Base-by-base conservation (phyloP, 2,329 filamentous ascomycete genomes). In the Aspergillus ruber region DNA sequence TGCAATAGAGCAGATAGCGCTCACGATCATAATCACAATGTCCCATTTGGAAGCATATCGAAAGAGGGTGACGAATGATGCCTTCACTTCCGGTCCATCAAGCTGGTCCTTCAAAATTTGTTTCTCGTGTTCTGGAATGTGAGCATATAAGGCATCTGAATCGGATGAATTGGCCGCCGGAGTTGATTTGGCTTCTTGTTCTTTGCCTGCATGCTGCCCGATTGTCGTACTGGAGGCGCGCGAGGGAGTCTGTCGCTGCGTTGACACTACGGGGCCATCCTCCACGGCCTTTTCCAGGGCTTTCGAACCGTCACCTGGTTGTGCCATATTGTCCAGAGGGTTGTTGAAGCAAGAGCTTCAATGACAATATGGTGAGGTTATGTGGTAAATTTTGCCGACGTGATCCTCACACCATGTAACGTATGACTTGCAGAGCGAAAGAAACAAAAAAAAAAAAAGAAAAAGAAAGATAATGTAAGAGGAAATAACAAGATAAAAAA, bases 11-110 rank as follows among this genome's bases (percentile, higher is more conserved):
- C 80, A 80, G 46, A 91, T 58, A 23, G 74, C 63, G 44, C 83
- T 80, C 46, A 88, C 66, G 35, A 67, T 58, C 36, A 89, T 77
- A 60, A 90, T 81, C 51, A 83, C 54, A 13, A 84, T 59, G 60
- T 90, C 86, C 54, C 75, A 77, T 43, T 69, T 75, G 1, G 82
- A 83, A 3, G 86, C 80, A 71, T 88, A 90, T 53, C 86, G 81
- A 64, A 81, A 89, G 17, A 90, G 73, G 0, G 79, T 79, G 51
- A 75, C 73, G 52, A 84, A 77, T n/a, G 80, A 83, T 29, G 86
- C 75, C 57, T 82, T 82, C 48, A 83, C 73, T 9, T 78, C 73
- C 27, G 83, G 83, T 0, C 82, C 82, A 43, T 82, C 71, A 52
- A 90, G 75, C 68, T 93, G 88, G 49, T 73, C 75, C 63, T 78